These are phyloP conservation scores for Psilocybe subaeruginosa DNA, from an alignment of 768 basidiomycete species.

Conservation along the genomic window DNA sequence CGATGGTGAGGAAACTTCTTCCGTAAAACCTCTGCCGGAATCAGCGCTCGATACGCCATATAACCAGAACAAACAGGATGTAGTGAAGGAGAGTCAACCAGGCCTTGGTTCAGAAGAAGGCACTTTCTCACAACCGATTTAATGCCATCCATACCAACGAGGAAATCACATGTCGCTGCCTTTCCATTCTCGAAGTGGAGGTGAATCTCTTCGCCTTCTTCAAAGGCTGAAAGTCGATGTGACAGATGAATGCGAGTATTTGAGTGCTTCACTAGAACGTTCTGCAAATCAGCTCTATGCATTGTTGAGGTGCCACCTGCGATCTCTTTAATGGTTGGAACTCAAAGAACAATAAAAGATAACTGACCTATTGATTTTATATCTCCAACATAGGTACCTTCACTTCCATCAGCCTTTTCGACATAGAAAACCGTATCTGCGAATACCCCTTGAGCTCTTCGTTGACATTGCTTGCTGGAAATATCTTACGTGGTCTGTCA, in stretches of 20 bases:
- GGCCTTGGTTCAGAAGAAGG: conserved; percentile 18
- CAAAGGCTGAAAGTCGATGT: conserved; percentile 35
- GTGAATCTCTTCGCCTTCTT: conserved; percentile 23
- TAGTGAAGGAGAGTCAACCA: conserved; percentile 17
- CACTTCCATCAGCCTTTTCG: conserved; percentile 35
- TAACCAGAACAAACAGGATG: conserved; percentile 42
- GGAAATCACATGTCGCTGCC: conserved; percentile 36
- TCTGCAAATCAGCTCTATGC: conserved; percentile 41
- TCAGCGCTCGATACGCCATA: conserved; percentile 38
- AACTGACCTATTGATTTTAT: conserved; percentile 24
- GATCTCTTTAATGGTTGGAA: background rate
- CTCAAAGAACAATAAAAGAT: no score
- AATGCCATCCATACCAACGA: conserved; percentile 48
- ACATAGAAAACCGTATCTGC: conserved; percentile 23
- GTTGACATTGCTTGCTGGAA: background rate
- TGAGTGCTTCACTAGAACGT: conserved; percentile 32
- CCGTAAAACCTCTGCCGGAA: conserved; percentile 29
- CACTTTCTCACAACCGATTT: conserved; percentile 32
- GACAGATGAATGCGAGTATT: conserved; percentile 35
- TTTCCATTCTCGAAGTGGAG: conserved; percentile 41
- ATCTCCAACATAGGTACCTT: conserved; percentile 31
- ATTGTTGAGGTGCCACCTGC: conserved; percentile 33
- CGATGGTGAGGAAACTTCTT: conserved; percentile 32
- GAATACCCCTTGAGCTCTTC: background rate
- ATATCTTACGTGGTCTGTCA: conserved; percentile 15